phyloP scores from a whole-genome alignment of 164 flowering plant genomes.

The Vitis amurensis region DNA sequence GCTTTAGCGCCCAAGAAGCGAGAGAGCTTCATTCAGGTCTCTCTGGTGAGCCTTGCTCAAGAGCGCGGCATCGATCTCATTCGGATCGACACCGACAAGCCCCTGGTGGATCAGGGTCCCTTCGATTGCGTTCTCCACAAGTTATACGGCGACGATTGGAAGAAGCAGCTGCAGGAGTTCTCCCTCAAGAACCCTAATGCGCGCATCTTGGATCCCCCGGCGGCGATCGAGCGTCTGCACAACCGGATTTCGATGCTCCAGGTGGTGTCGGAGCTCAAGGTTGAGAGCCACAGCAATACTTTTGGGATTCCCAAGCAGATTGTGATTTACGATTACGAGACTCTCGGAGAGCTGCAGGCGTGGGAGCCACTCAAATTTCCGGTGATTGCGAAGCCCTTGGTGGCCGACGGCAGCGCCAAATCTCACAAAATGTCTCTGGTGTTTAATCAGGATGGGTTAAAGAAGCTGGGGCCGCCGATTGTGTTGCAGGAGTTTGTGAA shows the following conservation, averaged over 20 bases:
- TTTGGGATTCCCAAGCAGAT: constrained; percentile 82
- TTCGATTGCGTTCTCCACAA: constrained; percentile 66
- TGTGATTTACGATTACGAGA: constrained; percentile 46
- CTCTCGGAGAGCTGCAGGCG: constrained; percentile 25
- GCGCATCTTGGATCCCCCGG: constrained; percentile 42
- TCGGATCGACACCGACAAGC: constrained; percentile 33
- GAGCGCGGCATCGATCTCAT: constrained; percentile 48
- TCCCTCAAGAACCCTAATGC: constrained; percentile 27
- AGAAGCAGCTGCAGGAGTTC: constrained; percentile 38
- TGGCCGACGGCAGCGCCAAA: constrained; percentile 80
- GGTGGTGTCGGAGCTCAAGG: constrained; percentile 58
- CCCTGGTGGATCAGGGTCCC: constrained; percentile 59
- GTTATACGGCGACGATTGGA: constrained; percentile 57
- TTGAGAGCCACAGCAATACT: constrained; percentile 24
- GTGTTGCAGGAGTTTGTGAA: constrained; percentile 87
- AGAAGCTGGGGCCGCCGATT: constrained; percentile 58
- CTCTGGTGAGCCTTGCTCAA: constrained; percentile 29
- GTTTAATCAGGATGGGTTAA: constrained; percentile 52
- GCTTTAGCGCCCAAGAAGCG: constrained; percentile 58
- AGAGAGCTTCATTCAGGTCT: constrained; percentile 43
- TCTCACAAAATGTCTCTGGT: constrained; percentile 82
- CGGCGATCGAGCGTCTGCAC: constrained; percentile 51
- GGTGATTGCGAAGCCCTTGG: constrained; percentile 81
- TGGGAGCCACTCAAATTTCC: constrained; percentile 60
- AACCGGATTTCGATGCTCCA: constrained; percentile 89